These are phyloP conservation scores for Graphiopsis chlorocephala DNA, from an alignment of 2,329 filamentous ascomycete genomes.

Conservation along the genomic window DNA sequence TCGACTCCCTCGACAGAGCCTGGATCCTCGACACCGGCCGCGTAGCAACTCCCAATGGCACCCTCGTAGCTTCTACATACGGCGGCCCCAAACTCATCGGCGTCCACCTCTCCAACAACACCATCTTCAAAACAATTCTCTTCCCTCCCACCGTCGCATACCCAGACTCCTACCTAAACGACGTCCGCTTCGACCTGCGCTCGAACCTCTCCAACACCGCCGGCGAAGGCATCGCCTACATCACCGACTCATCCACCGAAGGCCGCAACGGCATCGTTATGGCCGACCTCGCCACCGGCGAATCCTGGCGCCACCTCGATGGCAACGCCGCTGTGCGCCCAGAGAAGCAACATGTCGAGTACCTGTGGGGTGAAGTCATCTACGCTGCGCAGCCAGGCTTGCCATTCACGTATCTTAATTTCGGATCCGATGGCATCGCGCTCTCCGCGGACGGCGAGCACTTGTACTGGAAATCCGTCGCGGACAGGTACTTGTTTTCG, in stretches of 20 bases:
- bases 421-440: conserved; percentile 53
- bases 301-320: conserved; percentile 51
- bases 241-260: conserved; percentile 50
- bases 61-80: conserved; percentile 43
- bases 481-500: conserved; percentile 45
- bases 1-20: conserved; percentile 50
- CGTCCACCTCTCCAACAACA: conserved; percentile 46
- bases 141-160: conserved; percentile 49
- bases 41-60: conserved; percentile 42
- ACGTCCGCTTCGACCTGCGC: conserved; percentile 54
- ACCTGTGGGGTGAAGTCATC: conserved; percentile 48
- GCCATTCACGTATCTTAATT: conserved; percentile 39
- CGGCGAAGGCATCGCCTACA: conserved; percentile 51
- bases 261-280: conserved; percentile 51
- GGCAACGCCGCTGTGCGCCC: conserved; percentile 41
- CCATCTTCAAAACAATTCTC: conserved; percentile 50
- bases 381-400: conserved; percentile 41
- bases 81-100: conserved; percentile 54
- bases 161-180: conserved; percentile 52
- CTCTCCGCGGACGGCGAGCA: conserved; percentile 48
- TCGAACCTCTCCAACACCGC: conserved; percentile 36
- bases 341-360: conserved; percentile 47
- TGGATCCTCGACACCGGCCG: conserved; percentile 56
- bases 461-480: conserved; percentile 48
- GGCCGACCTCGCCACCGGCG: conserved; percentile 50